A percentile compares a stretch with the other conserved stretches of the same genome.
These are phyloP conservation scores for Phytophthora melonis DNA, from an alignment of 352 stramenopile genomes.

Conservation along the genomic window DNA sequence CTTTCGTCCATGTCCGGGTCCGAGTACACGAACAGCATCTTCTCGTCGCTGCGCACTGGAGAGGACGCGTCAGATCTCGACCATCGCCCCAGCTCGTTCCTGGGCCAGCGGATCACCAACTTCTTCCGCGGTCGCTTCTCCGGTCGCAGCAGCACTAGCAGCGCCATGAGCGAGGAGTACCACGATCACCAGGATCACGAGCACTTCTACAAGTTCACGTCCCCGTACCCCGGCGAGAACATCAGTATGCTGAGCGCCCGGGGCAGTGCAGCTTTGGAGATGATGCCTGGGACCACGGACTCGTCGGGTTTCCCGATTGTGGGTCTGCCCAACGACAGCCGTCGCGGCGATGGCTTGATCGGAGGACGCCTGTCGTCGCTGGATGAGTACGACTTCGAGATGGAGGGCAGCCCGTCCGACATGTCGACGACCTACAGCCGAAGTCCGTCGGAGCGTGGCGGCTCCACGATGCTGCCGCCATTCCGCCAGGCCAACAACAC, in stretches of 20 bases:
- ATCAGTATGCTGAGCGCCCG: conserved; percentile 41
- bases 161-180: conserved; percentile 48
- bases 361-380: conserved; percentile 69
- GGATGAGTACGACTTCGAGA: conserved; percentile 65
- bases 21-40: conserved; percentile 71
- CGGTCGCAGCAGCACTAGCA: conserved; percentile 52
- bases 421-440: conserved; percentile 50
- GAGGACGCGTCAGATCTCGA: conserved; percentile 46
- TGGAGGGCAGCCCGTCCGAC: conserved; percentile 43
- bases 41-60: conserved; percentile 55
- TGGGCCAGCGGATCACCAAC: conserved; percentile 70
- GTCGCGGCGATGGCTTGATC: conserved; percentile 45
- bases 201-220: conserved; percentile 60
- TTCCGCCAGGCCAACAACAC: conserved; percentile 53
- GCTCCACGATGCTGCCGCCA: conserved; percentile 51
- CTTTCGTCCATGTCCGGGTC: conserved; percentile 41
- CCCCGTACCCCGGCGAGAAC: conserved; percentile 46
- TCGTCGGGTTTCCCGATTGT: conserved; percentile 43
- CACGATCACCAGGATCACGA: conserved; percentile 44
- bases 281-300: conserved; percentile 33
- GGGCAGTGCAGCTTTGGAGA: conserved; percentile 40
- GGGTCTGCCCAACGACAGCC: conserved; percentile 43
- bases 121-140: conserved; percentile 67
- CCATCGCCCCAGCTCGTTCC: conserved; percentile 52
- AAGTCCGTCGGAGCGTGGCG: conserved; percentile 32